Percentiles rank a stretch among this genome's conserved stretches.
Evolutionary conservation across 306 rosid genomes (phyloP).

Genomic region (Prunus salicina): DNA sequence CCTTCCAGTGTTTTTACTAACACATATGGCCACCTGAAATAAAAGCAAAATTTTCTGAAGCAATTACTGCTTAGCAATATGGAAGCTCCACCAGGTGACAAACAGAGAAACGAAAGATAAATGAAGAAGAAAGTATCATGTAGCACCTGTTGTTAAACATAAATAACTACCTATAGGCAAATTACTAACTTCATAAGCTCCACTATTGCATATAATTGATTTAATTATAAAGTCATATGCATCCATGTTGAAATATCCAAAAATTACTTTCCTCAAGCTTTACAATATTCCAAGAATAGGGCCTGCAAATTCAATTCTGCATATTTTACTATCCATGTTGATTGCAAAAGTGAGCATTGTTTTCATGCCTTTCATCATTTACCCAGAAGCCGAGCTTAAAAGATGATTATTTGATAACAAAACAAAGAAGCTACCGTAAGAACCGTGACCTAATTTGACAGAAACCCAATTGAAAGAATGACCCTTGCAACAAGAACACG

Average conservation of each 20-base stretch:
- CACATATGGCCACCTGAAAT: conserved; percentile 14
- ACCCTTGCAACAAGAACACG: background rate
- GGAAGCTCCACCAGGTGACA: background rate
- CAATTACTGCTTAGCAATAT: conserved; percentile 1
- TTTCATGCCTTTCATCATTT: conserved; percentile 4
- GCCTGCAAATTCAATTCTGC: background rate
- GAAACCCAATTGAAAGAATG: background rate
- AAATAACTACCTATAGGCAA: background rate
- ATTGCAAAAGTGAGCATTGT: background rate
- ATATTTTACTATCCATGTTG: background rate
- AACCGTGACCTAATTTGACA: background rate
- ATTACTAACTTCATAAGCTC: background rate
- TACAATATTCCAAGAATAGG: background rate
- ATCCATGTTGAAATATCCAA: background rate
- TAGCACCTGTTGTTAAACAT: background rate
- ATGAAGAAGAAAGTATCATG: background rate
- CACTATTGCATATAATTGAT: background rate
- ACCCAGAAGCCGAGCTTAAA: background rate
- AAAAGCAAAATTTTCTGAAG: conserved; percentile 5
- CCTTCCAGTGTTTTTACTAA: background rate
- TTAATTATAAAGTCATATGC: background rate
- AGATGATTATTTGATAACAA: background rate
- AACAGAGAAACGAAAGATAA: background rate
- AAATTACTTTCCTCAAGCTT: background rate
- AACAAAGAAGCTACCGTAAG: background rate